Base-by-base conservation (phyloP, 805 yeast species). In the Candida rishiriensis region DNA sequence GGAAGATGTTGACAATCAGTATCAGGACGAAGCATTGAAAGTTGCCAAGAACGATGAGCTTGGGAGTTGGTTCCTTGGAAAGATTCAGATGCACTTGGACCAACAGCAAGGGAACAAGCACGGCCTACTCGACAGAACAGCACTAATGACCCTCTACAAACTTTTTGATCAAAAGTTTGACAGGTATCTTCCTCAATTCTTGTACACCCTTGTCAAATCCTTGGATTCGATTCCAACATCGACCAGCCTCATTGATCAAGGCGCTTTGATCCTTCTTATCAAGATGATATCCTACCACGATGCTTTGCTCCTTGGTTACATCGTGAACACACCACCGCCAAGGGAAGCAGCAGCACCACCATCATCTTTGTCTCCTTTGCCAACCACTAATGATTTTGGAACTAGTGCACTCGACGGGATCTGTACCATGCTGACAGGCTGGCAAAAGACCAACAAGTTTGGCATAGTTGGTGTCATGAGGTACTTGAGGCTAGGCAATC, bases 201-300 rank as follows among this genome's bases (percentile, higher is more conserved):
- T 61, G 3, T 11, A 29, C 3, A 18, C 36, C 2, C 14, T 58
- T 12, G 38, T 60, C 5, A 42, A 50, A 3, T 37, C 31, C 16
- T 36, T 56, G 14, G 50, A 58, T 21, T 5, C 4, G 26, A 7
- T 9, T 30, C 33, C 13, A 21, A 13, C 15, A 12, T 39, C 40
- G 8, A 34, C 38, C 9, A 12, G 34, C 3, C 34, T 37, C 2
- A 28, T 60, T 5, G 48, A 43, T 15, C 40, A 37, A 16, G 41
- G 41, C 3, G 39, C 58, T 5, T 8, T 57, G 12, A 13, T 36
- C 12, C 26, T 54, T 12, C 35, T 63, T 4, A 29, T 63, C 38
- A 53, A 55, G 39, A 26, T 60, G 31, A 33, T 59, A 11, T 42
- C 51, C 9, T 45, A 47, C 30, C 54, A 61, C 41, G 51, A 48